Base-by-base conservation (phyloP, 1,284 basidiomycete species). In the Leccinum angustisporum region DNA sequence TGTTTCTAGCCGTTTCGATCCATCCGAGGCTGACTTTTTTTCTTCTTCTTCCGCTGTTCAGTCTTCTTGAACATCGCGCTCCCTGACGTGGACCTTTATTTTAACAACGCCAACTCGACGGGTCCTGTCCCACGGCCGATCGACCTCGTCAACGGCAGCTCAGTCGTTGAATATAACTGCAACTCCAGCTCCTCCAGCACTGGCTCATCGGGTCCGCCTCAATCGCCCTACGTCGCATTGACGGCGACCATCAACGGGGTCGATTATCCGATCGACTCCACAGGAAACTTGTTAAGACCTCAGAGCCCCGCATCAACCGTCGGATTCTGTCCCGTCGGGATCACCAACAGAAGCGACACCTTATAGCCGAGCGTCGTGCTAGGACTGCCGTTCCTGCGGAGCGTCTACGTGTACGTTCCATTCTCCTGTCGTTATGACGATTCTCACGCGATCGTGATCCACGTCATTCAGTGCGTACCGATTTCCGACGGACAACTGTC, bases 181-280 rank as follows among this genome's bases (percentile, higher is more conserved):
- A 63, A 68, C 5, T 51, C 54, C 8, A 4, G 54, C n/a, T 8
- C 53, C 8, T 54, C 62, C 11, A 5, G 1, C 13, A 18, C 51
- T 3, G 7, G 10, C 6, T 31, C 46, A 16, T 36, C 60, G 18
- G 33, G 9, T 31, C 50, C 59, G 1, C 64, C 70, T 16, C 40
- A 58, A 25, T 62, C 54, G 0, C 67, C 70, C 1, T 75, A 71
- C 38, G 65, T 73, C 6, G 62, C 73, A 43, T 58, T 74, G 46
- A 66, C 66, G n/a, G 54, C 60, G 11, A 71, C 65, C 0, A 74
- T 76, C 58, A 74, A 76, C 18, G 73, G 72, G 1, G 67, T 76
- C 30, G 73, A 76, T 52, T 73, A 76, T 58, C 69, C 48, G 36
- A 66, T 73, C 2, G 72, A 76, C 46, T 72, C 72, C 0, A 16